These are phyloP conservation scores for Chamaecrista fasciculata DNA, from an alignment of 306 rosid genomes.

Conservation along the genomic window DNA sequence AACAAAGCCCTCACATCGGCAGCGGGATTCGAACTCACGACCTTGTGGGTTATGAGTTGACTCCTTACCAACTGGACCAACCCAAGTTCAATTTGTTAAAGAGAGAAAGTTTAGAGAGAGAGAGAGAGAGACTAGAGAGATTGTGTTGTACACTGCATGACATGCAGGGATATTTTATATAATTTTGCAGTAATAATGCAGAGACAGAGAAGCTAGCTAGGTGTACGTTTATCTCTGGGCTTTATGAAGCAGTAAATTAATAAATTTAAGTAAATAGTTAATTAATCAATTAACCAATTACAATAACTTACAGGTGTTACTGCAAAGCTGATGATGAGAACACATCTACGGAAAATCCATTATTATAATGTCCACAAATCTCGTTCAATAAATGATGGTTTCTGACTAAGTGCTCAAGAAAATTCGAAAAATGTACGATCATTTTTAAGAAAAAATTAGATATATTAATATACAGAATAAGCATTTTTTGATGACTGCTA, in stretches of 20 bases:
- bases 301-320: constrained; percentile 1
- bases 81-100: too few species aligned
- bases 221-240: constrained; percentile 20
- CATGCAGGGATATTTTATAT: background rate
- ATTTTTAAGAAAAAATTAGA: background rate
- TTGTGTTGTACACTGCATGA: too few species aligned
- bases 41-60: too few species aligned
- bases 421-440: constrained; percentile 38
- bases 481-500: background rate
- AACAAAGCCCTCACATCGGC: too few species aligned
- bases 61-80: too few species aligned
- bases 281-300: too few species aligned
- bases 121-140: too few species aligned
- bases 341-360: constrained; percentile 14
- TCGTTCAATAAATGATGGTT: background rate
- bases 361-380: constrained; percentile 23
- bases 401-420: constrained; percentile 20
- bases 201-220: constrained; percentile 4
- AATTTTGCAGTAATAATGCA: background rate
- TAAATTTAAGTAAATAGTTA: background rate
- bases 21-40: too few species aligned
- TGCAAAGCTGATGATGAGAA: constrained; percentile 18
- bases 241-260: background rate
- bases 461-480: constrained; percentile 1
- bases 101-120: too few species aligned